Evolutionary conservation across 2,329 filamentous ascomycete species (phyloP), one percentile per base, ranked within the genome.

Genomic region (Sporothrix curviconia): DNA sequence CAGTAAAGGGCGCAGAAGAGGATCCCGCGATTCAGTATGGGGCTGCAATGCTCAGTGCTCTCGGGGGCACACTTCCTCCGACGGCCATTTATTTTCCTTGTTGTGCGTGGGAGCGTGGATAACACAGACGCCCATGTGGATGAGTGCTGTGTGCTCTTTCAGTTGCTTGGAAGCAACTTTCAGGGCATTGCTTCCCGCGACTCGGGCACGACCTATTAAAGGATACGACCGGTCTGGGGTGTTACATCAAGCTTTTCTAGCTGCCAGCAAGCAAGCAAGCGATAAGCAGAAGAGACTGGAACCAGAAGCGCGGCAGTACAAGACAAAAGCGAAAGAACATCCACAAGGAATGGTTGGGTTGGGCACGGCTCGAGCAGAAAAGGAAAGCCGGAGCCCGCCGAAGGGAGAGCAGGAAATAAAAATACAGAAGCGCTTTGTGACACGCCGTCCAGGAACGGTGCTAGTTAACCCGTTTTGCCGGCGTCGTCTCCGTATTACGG

Each of bases 361-460:
- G n/a, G n/a, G n/a, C n/a, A n/a, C n/a, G n/a, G n/a, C 47, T 50
- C 32, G 19, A 37, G 37, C 19, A 37, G 14, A 34, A n/a, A 4
- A 19, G n/a, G 32, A 3, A 1, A 15, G 32, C 47, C 47, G 19
- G 11, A 24, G n/a, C 11, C 11, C 46, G 28, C 30, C 17, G 17
- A 11, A 25, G 37, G 19, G 25, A 25, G 9, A 25, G 9, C 7
- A 37, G 14, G 9, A 24, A 37, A 22, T 36, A 9, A 32, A n/a
- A 30, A 24, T 36, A 30, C n/a, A 42, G 7, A 24, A 25, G 15
- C 37, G 11, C n/a, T n/a, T n/a, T n/a, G n/a, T n/a, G n/a, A 7
- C 15, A 42, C 37, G 50, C 50, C 49, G 17, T n/a, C 50, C 50
- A 53, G 50, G 50, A 32, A 42, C 37, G 37, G 24, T n/a, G n/a